Evolutionary conservation across 495 filamentous ascomycete species (phyloP), one percentile per base, ranked within the genome.

Genomic region (Penicillium dipodomyicola): DNA sequence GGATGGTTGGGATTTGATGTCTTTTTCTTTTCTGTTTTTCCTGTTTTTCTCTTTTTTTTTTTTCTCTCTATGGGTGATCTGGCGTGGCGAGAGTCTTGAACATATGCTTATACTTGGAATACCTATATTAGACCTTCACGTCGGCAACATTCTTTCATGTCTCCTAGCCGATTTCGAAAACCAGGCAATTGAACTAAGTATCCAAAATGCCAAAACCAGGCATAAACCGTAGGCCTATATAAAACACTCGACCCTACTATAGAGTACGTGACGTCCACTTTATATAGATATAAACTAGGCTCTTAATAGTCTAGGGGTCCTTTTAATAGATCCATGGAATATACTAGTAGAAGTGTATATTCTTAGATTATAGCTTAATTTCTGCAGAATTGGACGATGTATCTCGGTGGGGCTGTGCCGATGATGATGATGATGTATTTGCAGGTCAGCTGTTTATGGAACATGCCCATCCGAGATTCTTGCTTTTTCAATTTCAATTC

Each of bases 391-490:
- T 14, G 43, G 43, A 15, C 43, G 15, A 41, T 6, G 30, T 37
- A 29, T 19, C 7, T n/a, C 9, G 49, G 59, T 57, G 62, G 62
- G 60, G 60, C 56, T 32, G 44, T 4, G 3, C 22, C n/a, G n/a
- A n/a, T n/a, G n/a, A n/a, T n/a, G n/a, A n/a, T n/a, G 29, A 68
- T 68, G 66, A 68, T 68, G 66, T 68, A 68, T 53, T 61, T 33
- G 56, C 51, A 37, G 54, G 65, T 67, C 64, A 67, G 58, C 61
- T 62, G 64, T 60, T 46, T 42, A 54, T 57, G 49, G 63, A 56
- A 60, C 48, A 39, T 54, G 52, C 49, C 44, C 54, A 53, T 58
- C 65, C 65, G 56, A 60, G 49, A 52, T 37, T 27, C 41, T 41
- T 33, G 30, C 32, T 40, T 39, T 52, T 32, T 12, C 30, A 50